These are phyloP conservation scores for Phialocephala subalpina DNA, from an alignment of 2,329 filamentous ascomycete species.

Conservation along the genomic window DNA sequence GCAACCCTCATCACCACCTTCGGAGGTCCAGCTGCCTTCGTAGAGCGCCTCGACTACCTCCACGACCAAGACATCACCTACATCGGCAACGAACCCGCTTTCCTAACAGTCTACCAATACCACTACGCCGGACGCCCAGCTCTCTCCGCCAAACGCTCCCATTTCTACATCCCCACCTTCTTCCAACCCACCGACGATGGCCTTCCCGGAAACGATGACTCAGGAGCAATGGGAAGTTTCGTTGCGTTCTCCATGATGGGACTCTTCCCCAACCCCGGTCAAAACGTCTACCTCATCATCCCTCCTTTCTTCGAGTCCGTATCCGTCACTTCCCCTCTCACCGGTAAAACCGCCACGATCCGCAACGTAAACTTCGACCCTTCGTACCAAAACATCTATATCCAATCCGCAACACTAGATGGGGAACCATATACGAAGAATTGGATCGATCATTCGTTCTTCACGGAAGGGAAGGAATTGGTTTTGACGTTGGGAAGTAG, in stretches of 20 bases:
- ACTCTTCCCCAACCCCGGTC: slow-evolving; percentile 73
- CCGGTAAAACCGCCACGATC: slow-evolving; percentile 66
- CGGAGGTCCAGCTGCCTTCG: slow-evolving; percentile 65
- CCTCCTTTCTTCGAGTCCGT: slow-evolving; percentile 71
- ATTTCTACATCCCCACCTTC: slow-evolving; percentile 70
- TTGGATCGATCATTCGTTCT: slow-evolving; percentile 75
- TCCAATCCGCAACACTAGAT: slow-evolving; percentile 70
- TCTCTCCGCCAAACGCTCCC: slow-evolving; percentile 60
- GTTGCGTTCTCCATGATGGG: slow-evolving; percentile 42
- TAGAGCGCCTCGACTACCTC: slow-evolving; percentile 68
- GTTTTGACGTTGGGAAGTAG: slow-evolving; percentile 65
- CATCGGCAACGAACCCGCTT: slow-evolving; percentile 71
- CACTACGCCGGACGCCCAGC: slow-evolving; percentile 68
- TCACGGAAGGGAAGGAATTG: slow-evolving; percentile 68
- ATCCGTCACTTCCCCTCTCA: slow-evolving; percentile 63
- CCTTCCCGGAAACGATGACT: slow-evolving; percentile 76
- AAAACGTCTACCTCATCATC: slow-evolving; percentile 74
- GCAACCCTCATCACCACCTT: slow-evolving; percentile 62
- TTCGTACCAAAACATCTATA: slow-evolving; percentile 63
- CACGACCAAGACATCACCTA: slow-evolving; percentile 70
- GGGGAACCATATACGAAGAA: slow-evolving; percentile 68
- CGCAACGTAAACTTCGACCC: slow-evolving; percentile 69
- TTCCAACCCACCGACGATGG: slow-evolving; percentile 67
- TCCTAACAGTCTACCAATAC: slow-evolving; percentile 73
- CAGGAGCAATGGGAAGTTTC: slow-evolving; percentile 63